A percentile compares a stretch with the other conserved stretches of the same genome.
These are phyloP conservation scores for Cystofilobasidium bisporidii DNA, from an alignment of 768 basidiomycete genomes.

Conservation along the genomic window DNA sequence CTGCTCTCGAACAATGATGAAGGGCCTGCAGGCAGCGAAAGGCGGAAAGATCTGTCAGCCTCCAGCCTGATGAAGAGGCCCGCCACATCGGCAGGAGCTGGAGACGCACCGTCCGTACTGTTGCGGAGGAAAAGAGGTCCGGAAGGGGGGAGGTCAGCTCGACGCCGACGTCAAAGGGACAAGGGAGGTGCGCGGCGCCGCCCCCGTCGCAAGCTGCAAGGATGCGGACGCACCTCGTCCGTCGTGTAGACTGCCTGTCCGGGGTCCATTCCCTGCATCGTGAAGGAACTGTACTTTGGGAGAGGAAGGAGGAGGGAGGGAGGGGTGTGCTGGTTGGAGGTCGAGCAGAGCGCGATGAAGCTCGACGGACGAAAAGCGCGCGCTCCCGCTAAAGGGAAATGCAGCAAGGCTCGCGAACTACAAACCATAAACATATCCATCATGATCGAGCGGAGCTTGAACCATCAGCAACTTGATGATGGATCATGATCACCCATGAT, in stretches of 20 bases:
- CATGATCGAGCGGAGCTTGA: too few species aligned
- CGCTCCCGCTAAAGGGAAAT: background rate
- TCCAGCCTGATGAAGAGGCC: too few species aligned
- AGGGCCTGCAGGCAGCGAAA: slow-evolving; percentile 69
- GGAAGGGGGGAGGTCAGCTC: background rate
- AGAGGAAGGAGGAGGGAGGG: slow-evolving; percentile 1
- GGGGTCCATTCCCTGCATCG: slow-evolving; percentile 36
- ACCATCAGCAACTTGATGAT: too few species aligned
- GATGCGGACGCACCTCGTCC: slow-evolving; percentile 37
- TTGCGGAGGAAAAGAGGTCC: background rate
- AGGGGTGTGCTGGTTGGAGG: slow-evolving; percentile 3
- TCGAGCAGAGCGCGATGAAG: background rate
- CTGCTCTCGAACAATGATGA: slow-evolving; percentile 93
- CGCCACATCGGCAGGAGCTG: too few species aligned
- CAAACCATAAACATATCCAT: too few species aligned
- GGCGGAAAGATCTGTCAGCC: too few species aligned
- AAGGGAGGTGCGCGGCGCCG: background rate
- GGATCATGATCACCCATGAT: too few species aligned
- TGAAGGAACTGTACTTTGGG: background rate
- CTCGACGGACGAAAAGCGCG: background rate
- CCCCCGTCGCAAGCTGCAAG: background rate
- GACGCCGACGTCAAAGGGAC: background rate
- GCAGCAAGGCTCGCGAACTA: too few species aligned
- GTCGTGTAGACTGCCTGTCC: slow-evolving; percentile 42
- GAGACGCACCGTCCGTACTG: slow-evolving; percentile 28